Evolutionary conservation across 1,139 yeast genomes (phyloP).

Genomic region (Geotrichum cucujoidarum): DNA sequence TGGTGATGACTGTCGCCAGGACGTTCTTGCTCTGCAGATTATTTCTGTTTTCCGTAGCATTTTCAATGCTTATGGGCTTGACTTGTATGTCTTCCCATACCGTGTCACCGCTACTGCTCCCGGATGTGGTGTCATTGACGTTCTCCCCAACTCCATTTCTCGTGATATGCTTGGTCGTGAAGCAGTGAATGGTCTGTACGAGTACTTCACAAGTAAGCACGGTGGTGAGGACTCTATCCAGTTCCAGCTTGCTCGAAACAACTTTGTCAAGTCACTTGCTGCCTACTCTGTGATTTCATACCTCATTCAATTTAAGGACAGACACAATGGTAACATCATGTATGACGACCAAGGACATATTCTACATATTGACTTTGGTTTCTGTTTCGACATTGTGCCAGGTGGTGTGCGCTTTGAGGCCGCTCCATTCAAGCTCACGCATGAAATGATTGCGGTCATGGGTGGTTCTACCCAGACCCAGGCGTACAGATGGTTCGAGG

Average conservation of each 20-base stretch:
- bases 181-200: constrained; percentile 94
- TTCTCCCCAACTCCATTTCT: constrained; percentile 86
- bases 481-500: constrained; percentile 92
- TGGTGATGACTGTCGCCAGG: constrained; percentile 98
- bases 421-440: constrained; percentile 93
- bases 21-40: constrained; percentile 86
- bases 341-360: constrained; percentile 94
- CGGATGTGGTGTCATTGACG: constrained; percentile 98
- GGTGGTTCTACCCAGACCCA: constrained; percentile 85
- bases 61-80: constrained; percentile 84
- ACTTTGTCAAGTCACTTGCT: constrained; percentile 89
- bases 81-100: constrained; percentile 85
- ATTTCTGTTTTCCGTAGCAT: constrained; percentile 88
- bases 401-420: constrained; percentile 98
- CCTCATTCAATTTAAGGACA: constrained; percentile 88
- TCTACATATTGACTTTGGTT: constrained; percentile 95
- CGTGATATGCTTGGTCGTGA: constrained; percentile 99
- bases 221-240: constrained; percentile 90
- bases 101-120: constrained; percentile 98
- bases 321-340: constrained; percentile 99
- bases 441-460: constrained; percentile 93
- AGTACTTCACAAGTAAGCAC: constrained; percentile 84
- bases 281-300: constrained; percentile 94
- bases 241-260: constrained; percentile 85
- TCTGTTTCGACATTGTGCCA: constrained; percentile 97